phyloP scores from a whole-genome alignment of 1,284 basidiomycete species.

The Ustilago shanxiensis region DNA sequence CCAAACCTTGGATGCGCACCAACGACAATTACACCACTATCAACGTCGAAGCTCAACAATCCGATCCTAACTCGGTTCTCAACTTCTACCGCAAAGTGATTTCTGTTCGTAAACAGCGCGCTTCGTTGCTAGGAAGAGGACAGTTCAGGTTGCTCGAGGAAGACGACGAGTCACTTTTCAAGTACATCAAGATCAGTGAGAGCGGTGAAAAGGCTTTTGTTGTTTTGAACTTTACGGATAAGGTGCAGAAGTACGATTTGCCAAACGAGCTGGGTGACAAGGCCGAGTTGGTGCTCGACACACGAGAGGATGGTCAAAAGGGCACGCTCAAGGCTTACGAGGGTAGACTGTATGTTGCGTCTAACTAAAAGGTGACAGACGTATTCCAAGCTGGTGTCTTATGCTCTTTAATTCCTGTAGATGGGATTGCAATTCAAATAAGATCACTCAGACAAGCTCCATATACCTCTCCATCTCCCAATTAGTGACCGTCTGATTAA shows the following conservation, averaged over 20 bases:
- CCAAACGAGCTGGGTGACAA: slow-evolving; percentile 23
- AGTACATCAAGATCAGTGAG: slow-evolving; percentile 74
- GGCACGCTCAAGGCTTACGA: slow-evolving; percentile 33
- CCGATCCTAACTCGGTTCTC: slow-evolving; percentile 74
- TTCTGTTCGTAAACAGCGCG: slow-evolving; percentile 74
- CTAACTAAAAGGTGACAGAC: slow-evolving; percentile 6
- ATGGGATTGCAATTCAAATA: no score
- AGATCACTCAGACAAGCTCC: slow-evolving; percentile 37
- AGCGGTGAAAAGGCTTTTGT: slow-evolving; percentile 60
- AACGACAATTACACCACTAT: slow-evolving; percentile 78
- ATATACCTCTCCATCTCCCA: slow-evolving; percentile 83
- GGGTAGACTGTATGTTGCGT: slow-evolving; percentile 41
- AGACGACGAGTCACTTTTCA: slow-evolving; percentile 75
- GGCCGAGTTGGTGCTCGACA: slow-evolving; percentile 27
- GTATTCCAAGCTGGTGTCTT: no score
- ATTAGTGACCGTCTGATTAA: slow-evolving; percentile 89
- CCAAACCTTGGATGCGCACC: slow-evolving; percentile 80
- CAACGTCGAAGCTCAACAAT: slow-evolving; percentile 76
- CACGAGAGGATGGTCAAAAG: slow-evolving; percentile 19
- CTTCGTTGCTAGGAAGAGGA: slow-evolving; percentile 75
- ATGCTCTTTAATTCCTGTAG: no score
- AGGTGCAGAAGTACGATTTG: slow-evolving; percentile 35
- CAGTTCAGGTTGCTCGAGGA: slow-evolving; percentile 74
- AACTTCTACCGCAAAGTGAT: slow-evolving; percentile 77
- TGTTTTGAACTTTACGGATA: slow-evolving; percentile 54